Evolutionary conservation across 768 basidiomycete genomes (phyloP), one percentile per base, ranked within the genome.

Genomic region (Rhizopogon vulgaris): DNA sequence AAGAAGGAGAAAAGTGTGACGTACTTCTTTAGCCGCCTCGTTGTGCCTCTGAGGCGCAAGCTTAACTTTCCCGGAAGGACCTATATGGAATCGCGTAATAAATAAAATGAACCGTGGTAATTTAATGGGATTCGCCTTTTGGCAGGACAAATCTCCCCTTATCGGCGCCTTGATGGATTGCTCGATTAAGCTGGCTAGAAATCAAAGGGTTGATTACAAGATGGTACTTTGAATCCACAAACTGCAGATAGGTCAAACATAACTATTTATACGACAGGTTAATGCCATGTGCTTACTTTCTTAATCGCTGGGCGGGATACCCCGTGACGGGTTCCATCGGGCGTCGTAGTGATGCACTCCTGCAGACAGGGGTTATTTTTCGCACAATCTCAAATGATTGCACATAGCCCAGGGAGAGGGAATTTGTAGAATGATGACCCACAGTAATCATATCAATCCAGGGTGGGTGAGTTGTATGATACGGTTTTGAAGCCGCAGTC

Each of bases 291-390:
- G 79, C 79, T 58, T 52, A 88, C 85, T 79, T 89, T 90, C 82
- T 94, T 94, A 69, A 94, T 85, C 6, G 76, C 76, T 18, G 73
- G 70, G 43, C 92, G 78, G 12, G 90, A 92, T 37, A 90, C 90
- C 54, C 90, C 90, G 50, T 71, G 59, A 42, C 86, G 82, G 25
- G 75, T 72, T 36, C 87, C 85, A 38, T 84, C 83, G 58, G 79
- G 80, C 64, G 84, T 73, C 32, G 69, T 74, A 51, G 71, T 63
- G 65, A 94, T 87, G 62, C 85, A 87, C 69, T 90, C 88, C 89
- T 91, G 55, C 24, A 45, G 40, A 52, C 38, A 57, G 38, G 55
- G 36, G 46, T 27, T 24, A 56, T 34, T 41, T 30, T 38, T 43
- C 37, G 25, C 76, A 46, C 45, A 46, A 11, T 22, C 18, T 15